Evolutionary conservation across 352 stramenopile genomes (phyloP).

Genomic region (Peronospora belbahrii): DNA sequence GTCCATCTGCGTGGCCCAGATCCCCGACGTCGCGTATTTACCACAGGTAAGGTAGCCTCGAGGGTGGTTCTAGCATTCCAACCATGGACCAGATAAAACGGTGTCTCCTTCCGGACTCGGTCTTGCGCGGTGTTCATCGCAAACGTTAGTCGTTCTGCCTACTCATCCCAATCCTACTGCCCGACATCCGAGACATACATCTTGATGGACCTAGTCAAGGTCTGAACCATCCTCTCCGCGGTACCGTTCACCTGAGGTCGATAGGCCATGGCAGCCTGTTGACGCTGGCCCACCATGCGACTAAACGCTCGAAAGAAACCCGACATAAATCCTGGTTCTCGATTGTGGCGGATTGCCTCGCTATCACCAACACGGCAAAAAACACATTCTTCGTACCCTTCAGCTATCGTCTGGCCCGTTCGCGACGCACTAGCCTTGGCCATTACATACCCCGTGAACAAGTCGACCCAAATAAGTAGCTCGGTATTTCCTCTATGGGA

Average conservation of each 20-base stretch:
- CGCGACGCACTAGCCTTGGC: neutral
- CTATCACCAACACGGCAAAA: constrained; percentile 16
- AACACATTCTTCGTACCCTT: constrained; percentile 14
- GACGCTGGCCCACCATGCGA: neutral
- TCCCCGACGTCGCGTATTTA: neutral
- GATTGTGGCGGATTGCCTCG: neutral
- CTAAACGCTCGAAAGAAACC: neutral
- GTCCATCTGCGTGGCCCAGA: no score
- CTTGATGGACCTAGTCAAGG: constrained; percentile 7
- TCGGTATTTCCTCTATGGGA: constrained; percentile 7
- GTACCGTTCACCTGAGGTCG: neutral
- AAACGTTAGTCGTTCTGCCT: constrained; percentile 16
- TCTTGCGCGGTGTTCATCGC: constrained; percentile 15
- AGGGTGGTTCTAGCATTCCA: no score
- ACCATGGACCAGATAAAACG: neutral
- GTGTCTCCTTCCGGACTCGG: neutral
- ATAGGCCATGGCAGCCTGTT: constrained; percentile 5
- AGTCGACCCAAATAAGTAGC: constrained; percentile 1
- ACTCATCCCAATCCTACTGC: constrained; percentile 24
- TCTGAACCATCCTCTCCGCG: no score
- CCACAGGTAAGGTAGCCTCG: neutral
- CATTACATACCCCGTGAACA: no score
- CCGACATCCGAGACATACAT: constrained; percentile 16
- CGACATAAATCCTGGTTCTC: neutral
- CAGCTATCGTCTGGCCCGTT: no score